A percentile compares a stretch with the other conserved stretches of the same genome.
phyloP scores from a whole-genome alignment of 768 basidiomycete species.

The Boletus sp. region DNA sequence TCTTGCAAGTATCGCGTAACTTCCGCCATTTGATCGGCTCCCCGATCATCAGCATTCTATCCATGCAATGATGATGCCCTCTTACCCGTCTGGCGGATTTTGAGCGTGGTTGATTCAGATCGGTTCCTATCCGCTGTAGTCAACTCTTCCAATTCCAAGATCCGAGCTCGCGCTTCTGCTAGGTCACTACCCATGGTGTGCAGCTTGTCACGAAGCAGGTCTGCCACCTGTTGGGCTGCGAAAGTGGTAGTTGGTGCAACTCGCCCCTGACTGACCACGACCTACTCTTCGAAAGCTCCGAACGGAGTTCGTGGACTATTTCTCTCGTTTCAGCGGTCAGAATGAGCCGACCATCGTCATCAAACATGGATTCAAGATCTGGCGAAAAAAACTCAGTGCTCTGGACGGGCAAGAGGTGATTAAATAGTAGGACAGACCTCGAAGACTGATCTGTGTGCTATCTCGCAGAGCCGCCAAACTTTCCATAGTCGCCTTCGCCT shows the following conservation, averaged over 20 bases:
- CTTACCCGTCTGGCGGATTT: conserved; percentile 28
- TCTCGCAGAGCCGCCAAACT: conserved; percentile 26
- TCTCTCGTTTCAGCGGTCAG: conserved; percentile 25
- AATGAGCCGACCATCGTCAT: conserved; percentile 26
- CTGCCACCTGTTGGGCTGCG: conserved; percentile 46
- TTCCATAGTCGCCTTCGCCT: conserved; percentile 26
- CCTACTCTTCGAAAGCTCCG: conserved; percentile 36
- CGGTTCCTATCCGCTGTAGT: conserved; percentile 20
- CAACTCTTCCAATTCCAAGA: conserved; percentile 36
- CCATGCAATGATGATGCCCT: background rate
- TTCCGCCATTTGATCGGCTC: conserved; percentile 22
- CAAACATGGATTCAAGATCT: conserved; percentile 32
- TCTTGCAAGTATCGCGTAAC: conserved; percentile 24
- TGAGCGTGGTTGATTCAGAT: conserved; percentile 17
- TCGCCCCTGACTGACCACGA: background rate
- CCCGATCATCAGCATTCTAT: conserved; percentile 14
- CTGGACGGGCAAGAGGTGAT: background rate
- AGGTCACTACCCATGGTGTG: conserved; percentile 41
- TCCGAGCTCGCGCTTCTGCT: conserved; percentile 39
- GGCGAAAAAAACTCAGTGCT: background rate
- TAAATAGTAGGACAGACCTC: conserved; percentile 20
- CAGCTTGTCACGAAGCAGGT: conserved; percentile 46
- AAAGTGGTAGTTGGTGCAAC: conserved; percentile 5
- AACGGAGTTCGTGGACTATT: conserved; percentile 33
- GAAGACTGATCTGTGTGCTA: conserved; percentile 17